A percentile compares a stretch with the other conserved stretches of the same genome.
Conservation (phyloP, 1,139 yeast species). For the Candida labiduridarum region DNA sequence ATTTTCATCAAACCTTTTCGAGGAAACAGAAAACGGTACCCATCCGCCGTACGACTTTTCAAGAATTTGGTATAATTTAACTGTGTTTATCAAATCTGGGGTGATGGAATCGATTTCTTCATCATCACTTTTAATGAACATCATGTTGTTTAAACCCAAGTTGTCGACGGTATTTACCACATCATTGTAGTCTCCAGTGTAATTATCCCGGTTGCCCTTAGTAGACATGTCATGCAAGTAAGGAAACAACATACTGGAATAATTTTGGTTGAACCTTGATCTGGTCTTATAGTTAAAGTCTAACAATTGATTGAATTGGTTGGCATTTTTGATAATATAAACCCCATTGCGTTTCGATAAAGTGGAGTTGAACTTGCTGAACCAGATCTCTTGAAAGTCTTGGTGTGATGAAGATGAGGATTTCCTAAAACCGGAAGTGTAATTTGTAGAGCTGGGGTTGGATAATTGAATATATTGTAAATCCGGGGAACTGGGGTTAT, state of each 20-base stretch:
- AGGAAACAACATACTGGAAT: constrained; percentile 30
- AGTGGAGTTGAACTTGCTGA: constrained; percentile 16
- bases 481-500: not conserved
- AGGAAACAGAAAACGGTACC: not conserved
- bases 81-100: constrained; percentile 24
- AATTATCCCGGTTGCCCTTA: constrained; percentile 29
- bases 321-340: constrained; percentile 16
- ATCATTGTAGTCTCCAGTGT: constrained; percentile 6
- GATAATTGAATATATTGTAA: constrained; percentile 1
- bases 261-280: constrained; percentile 19
- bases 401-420: constrained; percentile 6
- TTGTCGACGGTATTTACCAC: not conserved
- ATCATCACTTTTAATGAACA: constrained; percentile 19
- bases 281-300: constrained; percentile 28
- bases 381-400: constrained; percentile 11
- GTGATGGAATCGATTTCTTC: constrained; percentile 13
- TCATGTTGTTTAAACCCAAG: constrained; percentile 17
- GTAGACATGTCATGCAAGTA: constrained; percentile 39
- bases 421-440: constrained; percentile 4
- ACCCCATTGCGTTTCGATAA: constrained; percentile 16
- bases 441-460: constrained; percentile 1
- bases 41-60: not conserved
- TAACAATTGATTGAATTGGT: constrained; percentile 23
- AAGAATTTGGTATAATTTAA: constrained; percentile 9
- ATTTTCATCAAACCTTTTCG: not conserved